Evolutionary conservation across 345 rosid genomes (phyloP), one percentile per base, ranked within the genome.

Genomic region (Citrus hindsii): DNA sequence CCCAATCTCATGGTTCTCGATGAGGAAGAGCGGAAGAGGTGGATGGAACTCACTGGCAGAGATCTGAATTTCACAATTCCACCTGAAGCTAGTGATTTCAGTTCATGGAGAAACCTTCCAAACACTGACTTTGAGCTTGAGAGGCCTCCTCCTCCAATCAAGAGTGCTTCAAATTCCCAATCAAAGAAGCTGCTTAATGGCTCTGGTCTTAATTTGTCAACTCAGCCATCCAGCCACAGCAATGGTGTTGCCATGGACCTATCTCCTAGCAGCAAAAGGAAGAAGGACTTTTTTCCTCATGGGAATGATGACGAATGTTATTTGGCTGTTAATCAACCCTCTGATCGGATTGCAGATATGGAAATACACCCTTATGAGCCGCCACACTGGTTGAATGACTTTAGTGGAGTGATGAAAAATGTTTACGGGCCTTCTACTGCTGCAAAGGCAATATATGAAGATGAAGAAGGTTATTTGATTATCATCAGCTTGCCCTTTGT

Each of bases 51-150:
- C 27, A 96, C 99, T 0, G 99, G 98, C 9, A 85, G 97, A 80
- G 99, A 96, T 77, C 67, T 88, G 81, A 96, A 88, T 83, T 94
- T 96, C 86, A 78, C 90, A 3, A 84, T 96, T 68, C 92, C 97
- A 63, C 71, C 80, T 0, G 99, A 96, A 77, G 97, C 99, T 59
- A 90, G 97, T 60, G 99, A 91, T 86, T 96, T 92, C 79, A 83
- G 97, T 73, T 89, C 95, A 1, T 96, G 99, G 99, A 94, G 99
- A 65, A 92, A 87, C 82, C 92, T 96, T 71, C 98, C 97, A 2
- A 93, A 85, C 86, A 91, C 92, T 56, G 99, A 96, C 67, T 92
- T 96, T 76, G 99, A 92, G 87, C 94, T 94, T 12, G 99, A 94
- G 84, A 90, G 97, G 85, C 85, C 84, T 18, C 78, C 88, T 58